These are phyloP conservation scores for Spirogloea muscicola DNA, from an alignment of 139 green algal genomes.

Conservation along the genomic window DNA sequence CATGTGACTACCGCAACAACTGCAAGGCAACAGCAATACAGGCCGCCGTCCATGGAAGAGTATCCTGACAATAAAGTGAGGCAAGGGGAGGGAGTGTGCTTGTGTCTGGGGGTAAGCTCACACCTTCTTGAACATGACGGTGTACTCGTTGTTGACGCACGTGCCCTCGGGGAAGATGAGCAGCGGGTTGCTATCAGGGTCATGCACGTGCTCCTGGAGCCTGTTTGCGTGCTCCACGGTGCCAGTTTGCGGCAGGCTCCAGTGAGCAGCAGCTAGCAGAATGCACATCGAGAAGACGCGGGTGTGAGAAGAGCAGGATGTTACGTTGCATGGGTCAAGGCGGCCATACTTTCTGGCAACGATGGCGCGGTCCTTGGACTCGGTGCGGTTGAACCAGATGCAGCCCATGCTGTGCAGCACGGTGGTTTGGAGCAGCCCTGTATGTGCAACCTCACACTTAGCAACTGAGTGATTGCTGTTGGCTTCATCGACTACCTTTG, in stretches of 20 bases:
- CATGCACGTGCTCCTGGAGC: slow-evolving; percentile 67
- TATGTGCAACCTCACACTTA: too few species aligned
- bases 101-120: too few species aligned
- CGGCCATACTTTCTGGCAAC: slow-evolving; percentile 59
- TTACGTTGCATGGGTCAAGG: neutral
- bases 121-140: slow-evolving; percentile 94
- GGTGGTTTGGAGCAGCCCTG: slow-evolving; percentile 76
- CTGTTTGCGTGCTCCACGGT: neutral
- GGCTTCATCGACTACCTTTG: too few species aligned
- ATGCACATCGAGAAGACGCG: neutral
- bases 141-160: slow-evolving; percentile 99
- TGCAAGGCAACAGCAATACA: too few species aligned
- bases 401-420: slow-evolving; percentile 84
- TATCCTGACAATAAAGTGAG: too few species aligned
- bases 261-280: neutral
- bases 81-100: neutral
- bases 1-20: neutral
- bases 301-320: neutral
- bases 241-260: slow-evolving; percentile 4
- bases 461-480: too few species aligned
- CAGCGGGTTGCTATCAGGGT: slow-evolving; percentile 72
- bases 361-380: slow-evolving; percentile 81
- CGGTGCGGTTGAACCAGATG: slow-evolving; percentile 95
- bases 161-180: slow-evolving; percentile 99
- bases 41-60: too few species aligned